Base-by-base conservation (phyloP, 305 asterid species). In the Caryopteris hybrid region DNA sequence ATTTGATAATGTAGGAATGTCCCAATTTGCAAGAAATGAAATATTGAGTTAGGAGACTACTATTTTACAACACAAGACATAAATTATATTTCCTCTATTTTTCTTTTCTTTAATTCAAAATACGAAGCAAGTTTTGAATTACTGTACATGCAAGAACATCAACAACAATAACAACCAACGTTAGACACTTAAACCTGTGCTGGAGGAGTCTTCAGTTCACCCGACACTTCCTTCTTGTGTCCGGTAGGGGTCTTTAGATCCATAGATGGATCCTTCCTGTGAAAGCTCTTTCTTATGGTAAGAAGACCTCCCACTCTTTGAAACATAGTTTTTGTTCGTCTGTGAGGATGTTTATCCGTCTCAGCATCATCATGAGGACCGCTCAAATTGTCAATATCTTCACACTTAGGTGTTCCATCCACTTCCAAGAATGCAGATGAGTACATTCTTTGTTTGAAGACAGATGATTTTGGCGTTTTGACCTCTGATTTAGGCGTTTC, bases 401-500 rank as follows among this genome's bases (percentile, higher is more conserved):
- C 92, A 8, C 73, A 54, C 8, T 60, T 56, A 13, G 74, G 52
- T 18, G 66, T 25, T 5, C 65, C 88, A 17, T 54, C 71, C 7
- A 61, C 78, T 11, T 77, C 86, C 2, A 73, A 51, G 14, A 78
- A 76, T 14, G 70, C 69, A 5, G 74, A 50, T 13, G 85, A 74
- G 25, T 75, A 53, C 42, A 74, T 38, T 17, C 79, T 74, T 2
- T 57, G 61, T 34, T 78, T 74, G 12, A 67, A 73, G 22, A 76
- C 7, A 2, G 82, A 11, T 23, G 82, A 11, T 23, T 76, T 81
- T 7, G 96, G 94, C 3, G 94, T 85, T 5, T 34, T 75, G 4
- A 83, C 82, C 68, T 91, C 96, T 1, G 96, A 85, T 72, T 80
- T 82, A 1, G 92, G 96, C 0, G 96, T 84, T 50, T 80, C 81